These are phyloP conservation scores for Paspalum vaginatum DNA, from an alignment of 176 grass and related monocot species.

Conservation along the genomic window DNA sequence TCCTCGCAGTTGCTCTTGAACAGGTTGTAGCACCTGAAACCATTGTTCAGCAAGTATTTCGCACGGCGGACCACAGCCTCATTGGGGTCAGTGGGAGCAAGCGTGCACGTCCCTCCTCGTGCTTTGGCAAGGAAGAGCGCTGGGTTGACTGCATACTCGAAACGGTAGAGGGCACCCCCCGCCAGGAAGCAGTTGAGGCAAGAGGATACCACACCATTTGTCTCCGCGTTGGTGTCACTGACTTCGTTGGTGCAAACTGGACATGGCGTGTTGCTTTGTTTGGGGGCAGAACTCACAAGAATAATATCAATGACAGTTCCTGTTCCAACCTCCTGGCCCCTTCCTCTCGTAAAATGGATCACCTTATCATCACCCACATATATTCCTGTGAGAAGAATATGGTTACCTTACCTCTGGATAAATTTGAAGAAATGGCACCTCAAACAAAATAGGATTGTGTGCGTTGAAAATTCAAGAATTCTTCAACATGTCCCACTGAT, in stretches of 20 bases:
- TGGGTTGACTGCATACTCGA: constrained; percentile 62
- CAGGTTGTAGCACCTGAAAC: constrained; percentile 71
- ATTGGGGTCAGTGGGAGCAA: constrained; percentile 45
- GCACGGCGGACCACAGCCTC: constrained; percentile 55
- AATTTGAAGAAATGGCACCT: background rate
- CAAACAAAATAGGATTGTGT: background rate
- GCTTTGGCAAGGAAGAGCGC: constrained; percentile 67
- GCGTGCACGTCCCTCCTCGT: constrained; percentile 74
- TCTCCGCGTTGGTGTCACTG: background rate
- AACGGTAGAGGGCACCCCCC: constrained; percentile 66
- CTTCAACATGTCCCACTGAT: background rate
- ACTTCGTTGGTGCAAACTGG: constrained; percentile 34
- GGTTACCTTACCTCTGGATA: background rate
- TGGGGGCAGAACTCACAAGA: constrained; percentile 58
- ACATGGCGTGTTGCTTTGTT: constrained; percentile 40
- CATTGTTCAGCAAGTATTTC: constrained; percentile 58
- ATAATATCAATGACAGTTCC: constrained; percentile 66
- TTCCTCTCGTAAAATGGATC: constrained; percentile 80
- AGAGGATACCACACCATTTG: constrained; percentile 55
- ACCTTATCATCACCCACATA: constrained; percentile 73
- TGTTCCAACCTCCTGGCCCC: constrained; percentile 70
- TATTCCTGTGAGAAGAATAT: constrained; percentile 51
- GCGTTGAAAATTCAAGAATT: background rate
- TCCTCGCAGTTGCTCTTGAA: constrained; percentile 88
- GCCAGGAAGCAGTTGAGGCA: constrained; percentile 73